Evolutionary conservation across 371 early-diverging fungal genomes (phyloP), one percentile per base, ranked within the genome.

Genomic region (Nosema bombycis): DNA sequence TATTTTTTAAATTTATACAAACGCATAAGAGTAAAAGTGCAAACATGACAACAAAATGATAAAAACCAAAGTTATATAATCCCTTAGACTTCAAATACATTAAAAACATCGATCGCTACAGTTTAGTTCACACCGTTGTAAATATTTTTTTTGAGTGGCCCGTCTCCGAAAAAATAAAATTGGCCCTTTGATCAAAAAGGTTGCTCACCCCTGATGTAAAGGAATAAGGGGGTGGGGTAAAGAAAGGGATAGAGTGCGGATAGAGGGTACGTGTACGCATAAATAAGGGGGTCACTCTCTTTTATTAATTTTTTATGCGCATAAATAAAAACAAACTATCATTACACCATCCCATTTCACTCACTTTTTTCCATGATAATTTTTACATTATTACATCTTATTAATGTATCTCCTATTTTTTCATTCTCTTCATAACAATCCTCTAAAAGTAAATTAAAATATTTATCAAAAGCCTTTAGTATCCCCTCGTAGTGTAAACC

Each of bases 371-470:
- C 67, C 38, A 56, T 28, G 24, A 79, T 57, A 12, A 58, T 73
- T 63, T 79, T 79, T 34, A 82, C 64, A 73, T 82, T 82, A 66
- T 82, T 82, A 54, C 79, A 78, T 38, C 82, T 57, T 30, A 82
- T 82, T 21, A 73, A 66, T 64, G 70, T 62, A 29, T 70, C 65
- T 3, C 80, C 80, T 29, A n/a, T 34, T n/a, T 36, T 63, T 10
- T 33, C 38, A 28, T 65, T 66, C 21, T 56, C 38, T 60, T 82
- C 82, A 34, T 32, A 38, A 57, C 69, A 63, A 28, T 79, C 37
- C 18, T 38, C 46, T 34, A 82, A 64, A 46, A 74, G 36, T n/a
- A 82, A 32, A 61, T 82, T 82, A 38, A 82, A 77, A 38, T 79
- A 79, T 29, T 72, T 61, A 71, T 82, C 82, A 15, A 34, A 54